These are phyloP conservation scores for Colletotrichum cordylinicola DNA, from an alignment of 2,329 filamentous ascomycete genomes.

Conservation along the genomic window DNA sequence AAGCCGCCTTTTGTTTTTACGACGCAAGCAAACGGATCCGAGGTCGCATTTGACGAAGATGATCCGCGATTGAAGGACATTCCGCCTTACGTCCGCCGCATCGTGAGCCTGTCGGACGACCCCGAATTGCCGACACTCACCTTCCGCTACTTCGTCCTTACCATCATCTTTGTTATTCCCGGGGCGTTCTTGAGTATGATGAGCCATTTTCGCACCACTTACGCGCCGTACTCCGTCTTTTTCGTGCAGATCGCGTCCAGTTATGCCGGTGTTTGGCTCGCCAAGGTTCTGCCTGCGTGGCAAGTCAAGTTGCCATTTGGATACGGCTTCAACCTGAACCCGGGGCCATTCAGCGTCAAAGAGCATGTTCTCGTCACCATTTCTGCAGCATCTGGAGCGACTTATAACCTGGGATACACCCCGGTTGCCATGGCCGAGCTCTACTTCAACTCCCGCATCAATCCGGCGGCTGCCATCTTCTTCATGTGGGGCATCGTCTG, in stretches of 20 bases:
- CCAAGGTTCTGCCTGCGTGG: slow-evolving; percentile 53
- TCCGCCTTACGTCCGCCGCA: slow-evolving; percentile 43
- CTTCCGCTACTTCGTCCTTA: slow-evolving; percentile 63
- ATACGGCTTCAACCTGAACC: slow-evolving; percentile 55
- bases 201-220: slow-evolving; percentile 36
- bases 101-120: slow-evolving; percentile 39
- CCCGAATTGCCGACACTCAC: slow-evolving; percentile 60
- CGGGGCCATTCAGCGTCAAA: slow-evolving; percentile 51
- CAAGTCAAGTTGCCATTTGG: slow-evolving; percentile 50
- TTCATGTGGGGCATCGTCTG: slow-evolving; percentile 65
- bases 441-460: slow-evolving; percentile 58
- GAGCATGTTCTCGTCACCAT: slow-evolving; percentile 55
- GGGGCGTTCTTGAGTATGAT: slow-evolving; percentile 60
- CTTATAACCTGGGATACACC: slow-evolving; percentile 43
- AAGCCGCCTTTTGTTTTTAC: slow-evolving; percentile 26
- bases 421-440: slow-evolving; percentile 52
- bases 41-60: slow-evolving; percentile 44
- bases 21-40: slow-evolving; percentile 22
- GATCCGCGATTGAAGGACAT: slow-evolving; percentile 58
- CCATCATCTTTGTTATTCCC: slow-evolving; percentile 59
- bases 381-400: slow-evolving; percentile 56
- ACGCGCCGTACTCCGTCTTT: slow-evolving; percentile 32
- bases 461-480: slow-evolving; percentile 59
- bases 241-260: slow-evolving; percentile 62
- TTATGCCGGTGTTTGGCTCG: slow-evolving; percentile 59